phyloP scores from a whole-genome alignment of 192 early-diverging fungal genomes.

The Pilaira anomala region DNA sequence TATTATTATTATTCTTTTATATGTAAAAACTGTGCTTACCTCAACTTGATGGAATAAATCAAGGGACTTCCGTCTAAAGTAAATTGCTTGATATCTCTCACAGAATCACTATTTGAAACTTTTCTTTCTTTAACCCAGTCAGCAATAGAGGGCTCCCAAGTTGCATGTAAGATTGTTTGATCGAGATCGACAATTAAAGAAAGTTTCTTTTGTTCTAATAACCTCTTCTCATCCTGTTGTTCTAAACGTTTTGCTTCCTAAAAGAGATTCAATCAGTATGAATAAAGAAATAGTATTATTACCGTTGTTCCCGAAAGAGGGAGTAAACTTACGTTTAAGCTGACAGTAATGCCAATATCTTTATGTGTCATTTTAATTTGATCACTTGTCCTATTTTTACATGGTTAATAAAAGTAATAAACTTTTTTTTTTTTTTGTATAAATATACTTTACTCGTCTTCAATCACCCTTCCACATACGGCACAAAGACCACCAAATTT shows the following conservation, averaged over 20 bases:
- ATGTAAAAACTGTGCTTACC: constrained; percentile 47
- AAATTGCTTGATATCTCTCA: constrained; percentile 75
- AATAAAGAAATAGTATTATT: background rate
- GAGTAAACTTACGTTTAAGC: constrained; percentile 39
- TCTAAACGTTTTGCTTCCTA: constrained; percentile 75
- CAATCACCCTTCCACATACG: constrained; percentile 72
- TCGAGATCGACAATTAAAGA: constrained; percentile 95
- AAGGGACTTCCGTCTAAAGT: constrained; percentile 64
- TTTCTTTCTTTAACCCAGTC: constrained; percentile 69
- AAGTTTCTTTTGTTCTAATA: constrained; percentile 66
- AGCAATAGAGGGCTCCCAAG: constrained; percentile 69
- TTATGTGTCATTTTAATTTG: constrained; percentile 81
- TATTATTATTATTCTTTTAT: background rate
- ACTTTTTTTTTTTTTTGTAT: background rate
- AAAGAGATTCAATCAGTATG: background rate
- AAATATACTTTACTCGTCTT: constrained; percentile 35
- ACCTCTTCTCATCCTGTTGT: constrained; percentile 54
- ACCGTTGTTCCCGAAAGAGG: background rate
- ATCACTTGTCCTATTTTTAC: constrained; percentile 52
- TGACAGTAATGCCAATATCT: constrained; percentile 66
- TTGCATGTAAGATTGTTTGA: constrained; percentile 96
- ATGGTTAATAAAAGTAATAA: background rate
- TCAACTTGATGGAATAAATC: constrained; percentile 82
- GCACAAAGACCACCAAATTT: constrained; percentile 79
- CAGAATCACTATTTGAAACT: constrained; percentile 49